Conservation (phyloP, 306 rosid species). For the Pterocarpus santalinus region DNA sequence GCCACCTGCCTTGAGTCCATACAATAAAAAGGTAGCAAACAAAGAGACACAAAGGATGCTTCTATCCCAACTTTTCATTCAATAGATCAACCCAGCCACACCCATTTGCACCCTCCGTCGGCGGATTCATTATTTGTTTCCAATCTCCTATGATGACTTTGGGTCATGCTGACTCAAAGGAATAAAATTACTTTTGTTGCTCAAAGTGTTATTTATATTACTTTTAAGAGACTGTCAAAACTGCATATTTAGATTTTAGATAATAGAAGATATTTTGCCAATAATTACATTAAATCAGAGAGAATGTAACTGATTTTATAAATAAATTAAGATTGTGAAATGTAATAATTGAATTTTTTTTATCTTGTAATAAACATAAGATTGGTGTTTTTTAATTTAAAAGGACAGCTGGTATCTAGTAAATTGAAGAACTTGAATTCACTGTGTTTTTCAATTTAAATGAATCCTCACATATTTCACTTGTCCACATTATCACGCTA, state of each 20-base stretch:
- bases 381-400: neutral
- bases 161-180: neutral
- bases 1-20: conserved; percentile 34
- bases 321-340: neutral
- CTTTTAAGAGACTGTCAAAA: neutral
- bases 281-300: neutral
- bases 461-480: too few species aligned
- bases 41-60: conserved; percentile 39
- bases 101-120: conserved; percentile 16
- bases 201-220: neutral
- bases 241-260: neutral
- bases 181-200: neutral
- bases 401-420: neutral
- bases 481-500: too few species aligned
- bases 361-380: neutral
- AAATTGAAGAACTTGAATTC: too few species aligned
- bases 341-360: neutral
- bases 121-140: conserved; percentile 22
- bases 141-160: conserved; percentile 34
- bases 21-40: conserved; percentile 34
- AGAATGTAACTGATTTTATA: neutral
- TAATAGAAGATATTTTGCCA: neutral
- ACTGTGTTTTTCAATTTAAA: too few species aligned
- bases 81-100: conserved; percentile 25
- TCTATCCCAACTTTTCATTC: conserved; percentile 37